Percentiles rank a stretch among this genome's conserved stretches.
Conservation (phyloP, 805 yeast genomes). For the Kodamaea laetipori region DNA sequence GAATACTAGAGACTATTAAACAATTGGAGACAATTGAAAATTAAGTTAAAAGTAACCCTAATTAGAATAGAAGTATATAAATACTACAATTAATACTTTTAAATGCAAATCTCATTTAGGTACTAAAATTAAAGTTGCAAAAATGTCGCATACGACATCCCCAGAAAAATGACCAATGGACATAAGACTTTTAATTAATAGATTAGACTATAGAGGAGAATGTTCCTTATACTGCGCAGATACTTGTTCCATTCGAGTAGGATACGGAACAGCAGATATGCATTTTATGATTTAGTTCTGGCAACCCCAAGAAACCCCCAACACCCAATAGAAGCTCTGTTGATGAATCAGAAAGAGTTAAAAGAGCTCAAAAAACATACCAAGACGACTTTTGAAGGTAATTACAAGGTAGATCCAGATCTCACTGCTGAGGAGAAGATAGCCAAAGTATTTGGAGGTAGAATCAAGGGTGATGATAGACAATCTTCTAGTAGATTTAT, state of each 20-base stretch:
- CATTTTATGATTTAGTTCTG: constrained; percentile 40
- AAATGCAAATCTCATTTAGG: too few species aligned
- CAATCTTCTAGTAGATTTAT: constrained; percentile 38
- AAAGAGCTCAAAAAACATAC: constrained; percentile 22
- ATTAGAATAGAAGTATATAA: too few species aligned
- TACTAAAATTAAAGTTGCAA: background rate
- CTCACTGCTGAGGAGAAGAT: constrained; percentile 50
- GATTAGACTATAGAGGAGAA: background rate
- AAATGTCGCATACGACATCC: constrained; percentile 3
- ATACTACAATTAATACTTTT: too few species aligned
- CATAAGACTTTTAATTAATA: background rate
- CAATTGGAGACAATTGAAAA: too few species aligned
- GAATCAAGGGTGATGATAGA: constrained; percentile 55
- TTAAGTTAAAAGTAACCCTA: too few species aligned
- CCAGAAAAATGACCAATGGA: constrained; percentile 4
- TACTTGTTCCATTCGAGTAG: constrained; percentile 1
- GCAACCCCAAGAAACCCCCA: constrained; percentile 36
- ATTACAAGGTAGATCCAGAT: constrained; percentile 26
- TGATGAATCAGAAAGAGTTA: constrained; percentile 26
- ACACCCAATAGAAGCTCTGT: constrained; percentile 34
- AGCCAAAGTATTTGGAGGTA: constrained; percentile 54
- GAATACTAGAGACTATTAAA: too few species aligned
- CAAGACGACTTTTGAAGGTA: constrained; percentile 34
- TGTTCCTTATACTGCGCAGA: constrained; percentile 1
- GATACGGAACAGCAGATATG: constrained; percentile 18